Evolutionary conservation across 2,329 filamentous ascomycete genomes (phyloP), one percentile per base, ranked within the genome.

Genomic region (Rhexocercosporidium sp.): DNA sequence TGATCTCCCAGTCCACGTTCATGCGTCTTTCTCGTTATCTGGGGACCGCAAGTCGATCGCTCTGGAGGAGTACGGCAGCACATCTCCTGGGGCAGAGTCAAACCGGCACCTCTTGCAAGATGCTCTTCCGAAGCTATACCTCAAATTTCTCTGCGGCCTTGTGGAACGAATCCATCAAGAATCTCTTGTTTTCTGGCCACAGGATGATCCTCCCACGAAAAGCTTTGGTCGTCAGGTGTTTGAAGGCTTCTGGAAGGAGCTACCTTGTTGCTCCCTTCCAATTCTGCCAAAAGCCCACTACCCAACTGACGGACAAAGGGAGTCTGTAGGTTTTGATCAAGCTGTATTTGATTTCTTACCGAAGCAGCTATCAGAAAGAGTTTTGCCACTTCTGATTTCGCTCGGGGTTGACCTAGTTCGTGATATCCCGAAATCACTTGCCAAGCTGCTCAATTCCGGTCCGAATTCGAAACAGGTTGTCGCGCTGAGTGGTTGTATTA

Each of bases 21-120:
- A 77, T 53, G 75, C 72, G 29, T 75, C 72, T n/a, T 78, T 78
- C 53, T 68, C 61, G 14, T 70, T 78, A 11, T 74, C 74, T 16
- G 75, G 75, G 6, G 76, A 78, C 46, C 69, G 76, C 14, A 69
- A 68, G 37, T 73, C 73, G 3, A 67, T 78, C 11, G 47, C 65
- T 3, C 49, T 73, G 11, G 71, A 73, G 18, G 71, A 72, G 7
- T 34, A 66, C 51, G 62, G 66, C 11, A 47, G 59, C 9, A 46
- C 68, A 20, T 65, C 73, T 22, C 25, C 62, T n/a, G 66, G 59
- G 20, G 62, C 71, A 9, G 39, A 56, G 8, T 78, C 73, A 72
- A 78, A 78, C 25, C 29, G 34, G 12, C 71, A 70, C 67, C 69
- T 77, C 5, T 60, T 76, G 3, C 37, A 68, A 31, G 51, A 68